Percentiles rank a stretch among this genome's conserved stretches.
phyloP scores from a whole-genome alignment of 176 grass and related monocot genomes.

The Pontederia crassipes region DNA sequence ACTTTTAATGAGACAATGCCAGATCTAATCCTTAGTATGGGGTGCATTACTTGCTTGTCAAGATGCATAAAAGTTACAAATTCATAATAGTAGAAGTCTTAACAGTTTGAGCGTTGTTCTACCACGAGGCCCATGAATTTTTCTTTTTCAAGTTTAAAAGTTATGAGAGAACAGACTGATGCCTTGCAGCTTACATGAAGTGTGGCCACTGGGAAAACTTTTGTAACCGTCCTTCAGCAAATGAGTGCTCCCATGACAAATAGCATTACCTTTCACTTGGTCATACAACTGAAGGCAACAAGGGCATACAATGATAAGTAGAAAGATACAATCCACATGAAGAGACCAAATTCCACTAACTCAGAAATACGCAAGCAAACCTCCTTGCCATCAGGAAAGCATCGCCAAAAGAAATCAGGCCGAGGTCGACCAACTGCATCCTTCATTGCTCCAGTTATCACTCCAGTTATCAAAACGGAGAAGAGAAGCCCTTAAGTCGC shows the following conservation, averaged over 20 bases:
- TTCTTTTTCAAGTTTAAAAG: neutral
- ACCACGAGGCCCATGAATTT: too few species aligned
- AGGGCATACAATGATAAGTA: conserved; percentile 8
- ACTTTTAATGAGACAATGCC: too few species aligned
- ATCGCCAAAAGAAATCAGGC: conserved; percentile 90
- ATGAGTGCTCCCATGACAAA: conserved; percentile 52
- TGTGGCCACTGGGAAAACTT: conserved; percentile 96
- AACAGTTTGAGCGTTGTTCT: too few species aligned
- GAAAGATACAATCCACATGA: neutral
- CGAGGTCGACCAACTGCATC: conserved; percentile 63
- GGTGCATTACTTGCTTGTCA: too few species aligned
- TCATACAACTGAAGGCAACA: conserved; percentile 40
- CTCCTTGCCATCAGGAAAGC: conserved; percentile 88
- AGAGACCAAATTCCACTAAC: neutral
- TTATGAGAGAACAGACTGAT: neutral
- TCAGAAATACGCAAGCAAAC: conserved; percentile 19
- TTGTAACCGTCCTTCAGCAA: conserved; percentile 64
- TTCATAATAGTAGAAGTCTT: too few species aligned
- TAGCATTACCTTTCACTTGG: conserved; percentile 53
- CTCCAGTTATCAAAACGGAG: conserved; percentile 58
- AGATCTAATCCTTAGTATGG: too few species aligned
- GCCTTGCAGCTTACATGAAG: conserved; percentile 39
- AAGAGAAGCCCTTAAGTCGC: conserved; percentile 45
- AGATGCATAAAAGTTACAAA: too few species aligned
- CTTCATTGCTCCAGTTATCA: conserved; percentile 57